Evolutionary conservation across 208 protist species (phyloP), one percentile per base, ranked within the genome.

Genomic region (Angomonas deanei): DNA sequence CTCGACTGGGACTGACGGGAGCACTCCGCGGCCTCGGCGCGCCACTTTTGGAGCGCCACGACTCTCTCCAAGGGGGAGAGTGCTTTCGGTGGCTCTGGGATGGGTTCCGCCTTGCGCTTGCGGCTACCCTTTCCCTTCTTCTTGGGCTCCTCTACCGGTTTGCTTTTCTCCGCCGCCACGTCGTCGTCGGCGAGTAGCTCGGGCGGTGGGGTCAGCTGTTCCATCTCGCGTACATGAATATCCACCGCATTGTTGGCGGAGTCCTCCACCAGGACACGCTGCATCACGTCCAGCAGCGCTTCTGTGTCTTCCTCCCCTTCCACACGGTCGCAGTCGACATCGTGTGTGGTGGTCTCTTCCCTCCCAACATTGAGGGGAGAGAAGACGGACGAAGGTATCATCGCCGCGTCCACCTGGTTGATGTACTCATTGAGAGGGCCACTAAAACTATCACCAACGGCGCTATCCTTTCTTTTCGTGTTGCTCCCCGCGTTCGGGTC

Each of bases 161-260:
- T 26, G 33, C 47, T 52, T 53, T 15, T 36, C 4, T 3, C 19
- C 2, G 54, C 30, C 11, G 68, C 58, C 17, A 36, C 13, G 30
- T 13, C 19, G 4, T 57, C 38, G 33, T 21, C n/a, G n/a, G 39
- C 6, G 30, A 81, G 75, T 10, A 94, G 66, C 55, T 90, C 70
- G 17, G 61, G 59, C 48, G 88, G 88, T 1, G 88, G 84, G 15
- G 87, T 73, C 0, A 92, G 71, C 60, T 88, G 80, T 28, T 92
- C 83, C 80, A 94, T 87, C 38, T 92, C 83, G 0, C 88, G 82
- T 3, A 94, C 83, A 55, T 92, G 82, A 24, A 94, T 90, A 52
- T 72, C 85, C 0, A 92, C 64, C 10, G 71, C 56, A 68, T 94
- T 74, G 50, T 84, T 74, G 33, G 84, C 82, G 19, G 71, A 55